Base-by-base conservation (phyloP, 2,329 filamentous ascomycete genomes). In the Akanthomyces muscarius region DNA sequence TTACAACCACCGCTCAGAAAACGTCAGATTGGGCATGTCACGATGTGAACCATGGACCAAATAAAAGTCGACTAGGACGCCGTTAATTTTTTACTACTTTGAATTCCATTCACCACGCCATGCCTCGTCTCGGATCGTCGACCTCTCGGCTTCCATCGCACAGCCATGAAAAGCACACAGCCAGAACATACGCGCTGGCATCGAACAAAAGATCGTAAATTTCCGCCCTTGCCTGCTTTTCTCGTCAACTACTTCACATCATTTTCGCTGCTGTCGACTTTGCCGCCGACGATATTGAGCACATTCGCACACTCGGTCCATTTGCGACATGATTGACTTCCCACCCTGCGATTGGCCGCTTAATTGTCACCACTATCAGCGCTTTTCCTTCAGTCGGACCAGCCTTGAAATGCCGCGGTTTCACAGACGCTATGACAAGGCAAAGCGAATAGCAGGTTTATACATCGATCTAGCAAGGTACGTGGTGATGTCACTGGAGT, bases 41-140 rank as follows among this genome's bases (percentile, higher is more conserved):
- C 70, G 70, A 68, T 66, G 71, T 73, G 72, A 73, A 71, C 67
- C 69, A 67, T 67, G 71, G 70, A 70, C 69, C 69, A 71, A 71
- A 71, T 72, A 51, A 63, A 63, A 38, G 23, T 51, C 58, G 58
- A 61, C 58, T 61, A 52, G 28, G 47, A 54, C 58, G 58, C 58
- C 53, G 47, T 57, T 45, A 51, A 63, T 51, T 52, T n/a, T 57
- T 44, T 36, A 11, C 42, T 63, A 6, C 36, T 38, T 14, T 61
- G 50, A 61, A 54, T 25, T 53, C n/a, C 23, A 53, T 52, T 28
- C 50, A 41, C 23, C 30, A 52, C 57, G 47, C 57, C 48, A 21
- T 51, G 36, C 16, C 38, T 44, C 47, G 57, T 52, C 16, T 33
- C 25, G 47, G 47, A 6, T 33, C 52, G 28, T 38, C 58, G 50